Evolutionary conservation across 768 basidiomycete genomes (phyloP).

Genomic region (Amanita polypyramis): DNA sequence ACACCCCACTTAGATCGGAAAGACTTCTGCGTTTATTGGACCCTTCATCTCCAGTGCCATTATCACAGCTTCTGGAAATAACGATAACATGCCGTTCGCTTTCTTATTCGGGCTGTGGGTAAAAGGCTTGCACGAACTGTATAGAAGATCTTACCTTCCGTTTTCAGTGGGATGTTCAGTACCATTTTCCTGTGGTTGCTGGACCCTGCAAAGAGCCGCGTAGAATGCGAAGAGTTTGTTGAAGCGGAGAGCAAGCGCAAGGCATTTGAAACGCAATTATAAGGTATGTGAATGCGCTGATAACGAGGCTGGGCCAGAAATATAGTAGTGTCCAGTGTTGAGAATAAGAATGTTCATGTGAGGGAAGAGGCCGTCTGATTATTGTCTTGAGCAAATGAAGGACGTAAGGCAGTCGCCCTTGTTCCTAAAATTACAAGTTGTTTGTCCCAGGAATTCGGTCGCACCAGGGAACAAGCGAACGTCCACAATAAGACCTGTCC

Average conservation of each 20-base stretch:
- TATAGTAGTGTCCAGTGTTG: background rate
- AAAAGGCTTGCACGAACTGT: background rate
- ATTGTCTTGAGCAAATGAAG: background rate
- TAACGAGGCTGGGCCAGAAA: background rate
- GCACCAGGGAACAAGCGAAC: background rate
- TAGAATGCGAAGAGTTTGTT: slow-evolving; percentile 54
- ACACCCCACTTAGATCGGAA: slow-evolving; percentile 38
- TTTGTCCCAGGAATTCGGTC: background rate
- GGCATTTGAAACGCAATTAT: slow-evolving; percentile 11
- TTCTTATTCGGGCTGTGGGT: slow-evolving; percentile 62
- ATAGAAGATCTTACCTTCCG: background rate
- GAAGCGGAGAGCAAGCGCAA: slow-evolving; percentile 33
- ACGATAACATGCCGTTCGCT: slow-evolving; percentile 68
- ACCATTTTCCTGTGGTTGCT: slow-evolving; percentile 52
- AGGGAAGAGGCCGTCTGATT: background rate
- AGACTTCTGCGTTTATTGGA: slow-evolving; percentile 70
- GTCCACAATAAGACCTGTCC: slow-evolving; percentile 20
- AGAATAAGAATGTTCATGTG: background rate
- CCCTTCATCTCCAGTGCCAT: slow-evolving; percentile 69
- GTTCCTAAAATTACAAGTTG: background rate
- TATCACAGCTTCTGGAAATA: slow-evolving; percentile 55
- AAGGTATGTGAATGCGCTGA: background rate
- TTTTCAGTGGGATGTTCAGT: slow-evolving; percentile 37
- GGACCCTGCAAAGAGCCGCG: slow-evolving; percentile 52
- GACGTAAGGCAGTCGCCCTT: background rate